These are phyloP conservation scores for Penicilliopsis zonata DNA, from an alignment of 495 filamentous ascomycete genomes.

Conservation along the genomic window DNA sequence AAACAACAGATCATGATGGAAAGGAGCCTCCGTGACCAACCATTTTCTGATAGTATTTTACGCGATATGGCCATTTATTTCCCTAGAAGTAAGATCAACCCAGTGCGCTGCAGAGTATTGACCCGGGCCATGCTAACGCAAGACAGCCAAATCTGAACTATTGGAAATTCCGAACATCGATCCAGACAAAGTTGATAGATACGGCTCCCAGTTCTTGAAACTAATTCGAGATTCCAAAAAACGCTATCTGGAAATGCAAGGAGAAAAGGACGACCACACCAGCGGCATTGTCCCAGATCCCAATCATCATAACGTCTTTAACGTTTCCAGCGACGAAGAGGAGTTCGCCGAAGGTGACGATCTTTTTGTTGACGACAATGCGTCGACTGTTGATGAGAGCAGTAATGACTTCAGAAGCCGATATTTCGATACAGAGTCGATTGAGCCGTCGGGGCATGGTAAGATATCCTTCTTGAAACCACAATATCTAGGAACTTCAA, in stretches of 20 bases:
- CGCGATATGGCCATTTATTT: constrained; percentile 76
- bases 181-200: constrained; percentile 52
- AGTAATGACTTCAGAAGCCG: constrained; percentile 25
- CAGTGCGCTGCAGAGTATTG: too few species aligned
- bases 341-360: constrained; percentile 42
- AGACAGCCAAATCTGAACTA: constrained; percentile 41
- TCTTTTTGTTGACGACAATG: constrained; percentile 25
- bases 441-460: too few species aligned
- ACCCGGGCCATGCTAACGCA: not conserved
- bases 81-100: constrained; percentile 40
- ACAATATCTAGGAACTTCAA: too few species aligned
- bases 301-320: constrained; percentile 55
- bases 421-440: constrained; percentile 40
- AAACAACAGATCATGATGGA: constrained; percentile 43
- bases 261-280: constrained; percentile 24
- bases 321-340: constrained; percentile 52
- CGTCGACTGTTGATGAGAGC: constrained; percentile 22
- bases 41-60: constrained; percentile 68
- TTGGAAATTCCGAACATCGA: constrained; percentile 56
- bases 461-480: too few species aligned
- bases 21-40: constrained; percentile 45
- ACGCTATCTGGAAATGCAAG: constrained; percentile 48
- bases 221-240: constrained; percentile 44
- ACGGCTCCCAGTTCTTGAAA: constrained; percentile 54
- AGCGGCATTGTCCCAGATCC: constrained; percentile 38